Evolutionary conservation across 805 yeast species (phyloP), one percentile per base, ranked within the genome.

Genomic region (Wickerhamiella azymoides): DNA sequence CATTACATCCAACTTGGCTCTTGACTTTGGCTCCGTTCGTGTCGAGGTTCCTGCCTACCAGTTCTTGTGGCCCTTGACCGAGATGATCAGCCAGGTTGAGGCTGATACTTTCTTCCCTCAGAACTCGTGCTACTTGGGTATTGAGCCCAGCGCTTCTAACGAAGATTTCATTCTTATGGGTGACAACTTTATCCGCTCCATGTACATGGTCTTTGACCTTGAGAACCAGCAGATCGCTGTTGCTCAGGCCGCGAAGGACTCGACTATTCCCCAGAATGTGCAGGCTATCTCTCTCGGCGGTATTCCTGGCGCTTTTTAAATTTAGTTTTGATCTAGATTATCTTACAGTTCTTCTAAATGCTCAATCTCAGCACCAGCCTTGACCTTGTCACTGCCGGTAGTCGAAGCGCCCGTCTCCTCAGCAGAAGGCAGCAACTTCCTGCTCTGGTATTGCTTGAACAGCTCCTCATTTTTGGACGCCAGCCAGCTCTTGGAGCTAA

Each of bases 131-230:
- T 62, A 62, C 50, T 44, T 62, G 39, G 62, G 63, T 16, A 46
- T 62, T 21, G 65, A 62, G 51, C 51, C 48, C 38, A 24, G 27
- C 18, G 45, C 36, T 27, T 25, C 47, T 17, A 48, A 61, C 64
- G 54, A 58, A 52, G 55, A 64, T 46, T 52, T 59, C 26, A 56
- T 69, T 14, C 63, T 76, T 38, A 61, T 80, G 36, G 86, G 86
- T n/a, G 84, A 78, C 57, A 71, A 70, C 48, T 63, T 80, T 50
- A 62, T 80, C 50, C 67, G 80, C 48, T 69, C 71, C 41, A 75
- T 77, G 40, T 80, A 80, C 58, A 63, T 74, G 21, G 84, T 78
- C 11, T 77, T 72, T 59, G 82, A 80, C 57, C 62, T 78, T 48
- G 79, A 76, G 21, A 71, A 69, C 52, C 62, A 61, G 39, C 67